Percentiles rank a stretch among this genome's conserved stretches.
Conservation (phyloP, 2,329 filamentous ascomycete genomes). For the Ophiosphaerella narmari region DNA sequence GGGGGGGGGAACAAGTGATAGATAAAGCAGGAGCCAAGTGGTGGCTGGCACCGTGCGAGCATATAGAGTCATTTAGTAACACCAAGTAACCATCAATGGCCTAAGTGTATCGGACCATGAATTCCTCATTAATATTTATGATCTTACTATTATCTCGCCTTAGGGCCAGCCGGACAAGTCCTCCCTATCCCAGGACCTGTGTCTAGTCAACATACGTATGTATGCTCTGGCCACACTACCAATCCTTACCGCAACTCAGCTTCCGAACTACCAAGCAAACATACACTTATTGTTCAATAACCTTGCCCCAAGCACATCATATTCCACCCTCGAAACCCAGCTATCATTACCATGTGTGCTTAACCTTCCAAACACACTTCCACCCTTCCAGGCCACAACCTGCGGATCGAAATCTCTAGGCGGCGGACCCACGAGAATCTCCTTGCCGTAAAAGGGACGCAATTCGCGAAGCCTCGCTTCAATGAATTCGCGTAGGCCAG, state of each 20-base stretch:
- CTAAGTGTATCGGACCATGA: too few species aligned
- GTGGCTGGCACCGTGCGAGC: too few species aligned
- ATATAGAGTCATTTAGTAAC: too few species aligned
- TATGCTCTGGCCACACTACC: too few species aligned
- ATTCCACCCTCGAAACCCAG: constrained; percentile 88
- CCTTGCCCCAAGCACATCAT: constrained; percentile 80
- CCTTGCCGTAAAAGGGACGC: constrained; percentile 65
- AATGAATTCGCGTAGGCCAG: constrained; percentile 78
- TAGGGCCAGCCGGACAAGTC: too few species aligned
- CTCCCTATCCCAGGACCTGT: background rate
- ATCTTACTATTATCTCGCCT: too few species aligned
- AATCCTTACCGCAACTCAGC: background rate
- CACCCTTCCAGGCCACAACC: constrained; percentile 98
- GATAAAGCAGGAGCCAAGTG: too few species aligned
- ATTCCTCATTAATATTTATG: too few species aligned
- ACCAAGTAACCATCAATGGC: too few species aligned
- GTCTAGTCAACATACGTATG: too few species aligned
- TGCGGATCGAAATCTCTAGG: constrained; percentile 95
- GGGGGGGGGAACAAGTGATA: too few species aligned
- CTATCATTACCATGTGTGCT: constrained; percentile 81
- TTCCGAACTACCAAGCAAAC: constrained; percentile 44
- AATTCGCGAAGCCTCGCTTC: constrained; percentile 79
- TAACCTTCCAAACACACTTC: constrained; percentile 92
- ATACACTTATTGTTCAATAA: constrained; percentile 63
- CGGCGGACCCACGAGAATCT: constrained; percentile 68